phyloP scores from a whole-genome alignment of 1,139 yeast genomes.

The Kodamaea derodonti region DNA sequence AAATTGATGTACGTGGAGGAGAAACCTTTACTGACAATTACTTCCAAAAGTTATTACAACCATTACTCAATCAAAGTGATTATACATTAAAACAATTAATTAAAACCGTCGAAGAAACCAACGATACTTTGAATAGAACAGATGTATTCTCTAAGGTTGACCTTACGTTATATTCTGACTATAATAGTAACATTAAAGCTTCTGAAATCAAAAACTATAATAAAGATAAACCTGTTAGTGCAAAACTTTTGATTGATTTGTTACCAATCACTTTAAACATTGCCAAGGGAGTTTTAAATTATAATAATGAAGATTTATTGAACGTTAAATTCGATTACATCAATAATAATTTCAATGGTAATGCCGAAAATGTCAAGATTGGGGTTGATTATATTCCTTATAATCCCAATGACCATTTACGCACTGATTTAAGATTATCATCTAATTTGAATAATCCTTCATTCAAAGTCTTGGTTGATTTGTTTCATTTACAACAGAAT shows the following conservation, averaged over 20 bases:
- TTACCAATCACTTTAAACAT: slow-evolving; percentile 30
- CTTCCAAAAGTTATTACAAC: slow-evolving; percentile 42
- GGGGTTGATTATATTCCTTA: slow-evolving; percentile 46
- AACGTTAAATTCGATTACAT: slow-evolving; percentile 37
- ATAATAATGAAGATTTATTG: slow-evolving; percentile 39
- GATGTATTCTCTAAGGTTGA: slow-evolving; percentile 42
- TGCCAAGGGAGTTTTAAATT: slow-evolving; percentile 34
- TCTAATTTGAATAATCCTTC: slow-evolving; percentile 40
- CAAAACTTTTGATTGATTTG: slow-evolving; percentile 38
- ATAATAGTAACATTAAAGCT: slow-evolving; percentile 8
- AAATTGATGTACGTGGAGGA: slow-evolving; percentile 49
- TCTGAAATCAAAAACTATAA: slow-evolving; percentile 27
- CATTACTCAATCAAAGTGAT: slow-evolving; percentile 42
- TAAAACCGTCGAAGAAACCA: slow-evolving; percentile 21
- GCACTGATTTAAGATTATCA: slow-evolving; percentile 31
- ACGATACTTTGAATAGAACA: slow-evolving; percentile 33
- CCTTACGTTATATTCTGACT: slow-evolving; percentile 33
- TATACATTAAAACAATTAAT: slow-evolving; percentile 44
- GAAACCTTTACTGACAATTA: slow-evolving; percentile 44
- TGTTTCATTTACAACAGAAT: slow-evolving; percentile 34
- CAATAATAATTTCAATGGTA: slow-evolving; percentile 42
- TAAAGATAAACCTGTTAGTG: slow-evolving; percentile 34
- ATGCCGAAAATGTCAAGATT: slow-evolving; percentile 39
- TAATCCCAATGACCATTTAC: slow-evolving; percentile 41
- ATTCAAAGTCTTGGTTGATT: slow-evolving; percentile 35